Evolutionary conservation across 768 basidiomycete genomes (phyloP).

Genomic region (Lactifluus piperatus): DNA sequence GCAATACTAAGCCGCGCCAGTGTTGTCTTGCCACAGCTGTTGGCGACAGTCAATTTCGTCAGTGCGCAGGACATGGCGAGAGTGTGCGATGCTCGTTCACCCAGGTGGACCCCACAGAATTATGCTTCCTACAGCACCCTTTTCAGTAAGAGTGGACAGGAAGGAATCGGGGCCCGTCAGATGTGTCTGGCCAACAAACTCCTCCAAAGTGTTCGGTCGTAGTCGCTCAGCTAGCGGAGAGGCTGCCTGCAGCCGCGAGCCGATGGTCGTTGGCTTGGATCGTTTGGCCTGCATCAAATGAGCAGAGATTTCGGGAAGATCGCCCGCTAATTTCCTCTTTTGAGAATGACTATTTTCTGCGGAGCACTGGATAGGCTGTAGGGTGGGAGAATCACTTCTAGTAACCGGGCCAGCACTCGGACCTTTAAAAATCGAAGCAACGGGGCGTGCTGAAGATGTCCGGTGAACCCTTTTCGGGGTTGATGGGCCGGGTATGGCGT

Average conservation of each 20-base stretch:
- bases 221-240: conserved; percentile 66
- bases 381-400: background rate
- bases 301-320: background rate
- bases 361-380: background rate
- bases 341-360: background rate
- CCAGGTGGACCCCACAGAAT: conserved; percentile 75
- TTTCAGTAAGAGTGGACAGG: conserved; percentile 43
- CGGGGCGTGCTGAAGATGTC: background rate
- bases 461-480: background rate
- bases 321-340: background rate
- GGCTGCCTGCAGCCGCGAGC: conserved; percentile 16
- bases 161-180: conserved; percentile 49
- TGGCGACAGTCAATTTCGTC: background rate
- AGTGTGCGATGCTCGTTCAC: conserved; percentile 31
- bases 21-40: conserved; percentile 67
- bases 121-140: conserved; percentile 46
- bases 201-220: conserved; percentile 51
- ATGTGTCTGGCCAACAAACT: conserved; percentile 68
- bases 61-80: no score
- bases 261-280: conserved; percentile 2
- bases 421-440: conserved; percentile 10
- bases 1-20: conserved; percentile 68
- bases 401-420: background rate
- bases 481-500: conserved; percentile 7
- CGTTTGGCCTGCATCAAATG: background rate